Conservation (phyloP, 176 grass and related monocot species). For the Tillandsia fasciculata region DNA sequence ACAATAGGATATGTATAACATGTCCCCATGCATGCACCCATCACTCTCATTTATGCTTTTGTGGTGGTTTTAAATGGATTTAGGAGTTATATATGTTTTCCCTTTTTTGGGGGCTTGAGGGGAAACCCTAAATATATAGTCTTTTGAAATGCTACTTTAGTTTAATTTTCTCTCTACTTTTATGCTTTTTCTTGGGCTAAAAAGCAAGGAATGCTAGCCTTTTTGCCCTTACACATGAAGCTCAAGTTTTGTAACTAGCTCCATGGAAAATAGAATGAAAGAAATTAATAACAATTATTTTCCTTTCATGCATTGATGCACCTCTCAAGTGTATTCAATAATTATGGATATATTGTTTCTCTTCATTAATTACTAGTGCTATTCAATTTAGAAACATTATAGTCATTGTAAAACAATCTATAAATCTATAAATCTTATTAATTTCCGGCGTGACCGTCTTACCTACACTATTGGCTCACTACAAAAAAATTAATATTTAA, state of each 20-base stretch:
- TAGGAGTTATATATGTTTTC: neutral
- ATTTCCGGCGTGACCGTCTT: no score
- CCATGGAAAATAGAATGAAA: slow-evolving; percentile 6
- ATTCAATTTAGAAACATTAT: no score
- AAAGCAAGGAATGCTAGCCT: neutral
- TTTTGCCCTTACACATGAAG: neutral
- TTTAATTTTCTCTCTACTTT: neutral
- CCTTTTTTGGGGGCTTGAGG: neutral
- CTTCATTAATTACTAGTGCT: no score
- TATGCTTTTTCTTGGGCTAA: neutral
- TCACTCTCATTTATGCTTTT: neutral
- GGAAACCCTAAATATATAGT: neutral
- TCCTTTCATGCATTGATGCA: neutral
- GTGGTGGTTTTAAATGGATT: neutral
- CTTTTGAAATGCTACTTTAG: neutral
- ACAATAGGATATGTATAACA: neutral
- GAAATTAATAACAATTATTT: slow-evolving; percentile 4
- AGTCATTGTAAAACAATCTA: no score
- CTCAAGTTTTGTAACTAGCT: neutral
- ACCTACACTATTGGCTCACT: no score
- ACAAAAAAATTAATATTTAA: no score
- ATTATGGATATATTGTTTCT: no score
- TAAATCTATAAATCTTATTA: no score
- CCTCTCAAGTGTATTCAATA: no score
- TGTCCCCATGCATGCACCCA: neutral